phyloP scores from a whole-genome alignment of 2,329 filamentous ascomycete genomes.

The Fusarium sp. region DNA sequence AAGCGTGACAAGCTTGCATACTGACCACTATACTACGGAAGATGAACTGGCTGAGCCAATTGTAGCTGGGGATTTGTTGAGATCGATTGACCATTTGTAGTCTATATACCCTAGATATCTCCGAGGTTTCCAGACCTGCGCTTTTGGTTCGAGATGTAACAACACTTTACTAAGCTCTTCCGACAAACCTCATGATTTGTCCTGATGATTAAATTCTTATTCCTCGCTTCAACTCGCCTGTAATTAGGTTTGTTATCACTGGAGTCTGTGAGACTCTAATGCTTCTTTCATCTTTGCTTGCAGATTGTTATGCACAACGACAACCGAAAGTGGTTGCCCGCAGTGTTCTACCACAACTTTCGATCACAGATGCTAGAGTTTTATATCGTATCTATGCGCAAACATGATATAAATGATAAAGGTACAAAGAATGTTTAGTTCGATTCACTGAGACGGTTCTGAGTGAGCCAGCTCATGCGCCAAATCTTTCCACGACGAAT shows the following conservation, averaged over 20 bases:
- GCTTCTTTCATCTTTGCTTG: neutral
- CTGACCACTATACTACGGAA: conserved; percentile 33
- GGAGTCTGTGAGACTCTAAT: neutral
- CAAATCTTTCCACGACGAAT: neutral
- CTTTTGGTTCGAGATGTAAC: neutral
- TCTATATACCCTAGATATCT: rapidly evolving
- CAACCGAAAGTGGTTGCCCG: neutral
- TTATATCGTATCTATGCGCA: rapidly evolving
- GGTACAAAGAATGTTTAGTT: no score
- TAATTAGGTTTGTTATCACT: neutral
- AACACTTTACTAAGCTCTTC: neutral
- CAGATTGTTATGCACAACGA: neutral
- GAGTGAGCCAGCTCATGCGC: neutral
- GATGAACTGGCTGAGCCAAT: neutral
- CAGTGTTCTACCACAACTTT: neutral
- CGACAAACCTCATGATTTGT: neutral
- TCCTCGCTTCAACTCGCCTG: rapidly evolving
- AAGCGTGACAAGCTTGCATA: conserved; percentile 33
- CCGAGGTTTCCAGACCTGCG: rapidly evolving
- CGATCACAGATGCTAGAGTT: neutral
- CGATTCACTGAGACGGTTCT: neutral
- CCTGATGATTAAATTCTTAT: neutral
- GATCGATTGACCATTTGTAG: rapidly evolving
- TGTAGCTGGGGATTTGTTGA: neutral
- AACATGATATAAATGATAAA: neutral